Evolutionary conservation across 495 filamentous ascomycete genomes (phyloP).

Genomic region (Penicillium egyptiacum): DNA sequence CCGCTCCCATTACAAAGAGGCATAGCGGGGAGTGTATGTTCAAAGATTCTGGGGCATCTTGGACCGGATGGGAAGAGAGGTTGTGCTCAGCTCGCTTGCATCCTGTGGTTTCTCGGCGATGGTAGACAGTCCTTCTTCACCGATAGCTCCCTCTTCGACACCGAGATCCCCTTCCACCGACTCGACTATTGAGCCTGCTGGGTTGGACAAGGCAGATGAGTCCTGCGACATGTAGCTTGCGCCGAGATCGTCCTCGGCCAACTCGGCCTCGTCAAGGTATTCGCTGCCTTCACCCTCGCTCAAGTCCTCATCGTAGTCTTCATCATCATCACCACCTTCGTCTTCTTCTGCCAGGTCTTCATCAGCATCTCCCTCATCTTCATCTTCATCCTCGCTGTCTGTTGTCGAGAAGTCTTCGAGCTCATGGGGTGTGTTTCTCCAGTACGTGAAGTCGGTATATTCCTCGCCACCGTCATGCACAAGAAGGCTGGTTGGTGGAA

Average conservation of each 20-base stretch:
- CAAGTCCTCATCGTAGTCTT: slow-evolving; percentile 38
- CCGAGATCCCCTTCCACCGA: slow-evolving; percentile 30
- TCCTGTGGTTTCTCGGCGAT: slow-evolving; percentile 9
- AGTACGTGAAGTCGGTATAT: slow-evolving; percentile 87
- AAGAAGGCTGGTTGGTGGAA: slow-evolving; percentile 76
- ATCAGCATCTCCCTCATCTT: slow-evolving; percentile 44
- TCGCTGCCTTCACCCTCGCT: slow-evolving; percentile 45
- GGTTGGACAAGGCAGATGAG: slow-evolving; percentile 51
- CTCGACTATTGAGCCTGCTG: slow-evolving; percentile 42
- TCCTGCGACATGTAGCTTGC: slow-evolving; percentile 62
- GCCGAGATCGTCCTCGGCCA: slow-evolving; percentile 46
- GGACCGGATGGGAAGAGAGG: slow-evolving; percentile 26
- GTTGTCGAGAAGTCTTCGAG: slow-evolving; percentile 78
- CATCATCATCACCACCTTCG: slow-evolving; percentile 43
- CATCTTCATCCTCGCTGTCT: slow-evolving; percentile 60
- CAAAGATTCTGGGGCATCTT: slow-evolving; percentile 19
- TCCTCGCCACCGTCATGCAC: slow-evolving; percentile 79
- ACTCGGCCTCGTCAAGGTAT: slow-evolving; percentile 47
- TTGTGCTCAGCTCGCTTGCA: slow-evolving; percentile 9
- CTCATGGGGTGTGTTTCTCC: slow-evolving; percentile 72
- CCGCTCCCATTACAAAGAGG: slow-evolving; percentile 1
- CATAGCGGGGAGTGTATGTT: slow-evolving; percentile 14
- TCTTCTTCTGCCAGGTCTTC: slow-evolving; percentile 45
- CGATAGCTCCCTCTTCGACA: slow-evolving; percentile 17
- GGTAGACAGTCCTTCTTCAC: slow-evolving; percentile 15